Evolutionary conservation across 495 filamentous ascomycete species (phyloP).

Genomic region (Penicillium bovifimosum): DNA sequence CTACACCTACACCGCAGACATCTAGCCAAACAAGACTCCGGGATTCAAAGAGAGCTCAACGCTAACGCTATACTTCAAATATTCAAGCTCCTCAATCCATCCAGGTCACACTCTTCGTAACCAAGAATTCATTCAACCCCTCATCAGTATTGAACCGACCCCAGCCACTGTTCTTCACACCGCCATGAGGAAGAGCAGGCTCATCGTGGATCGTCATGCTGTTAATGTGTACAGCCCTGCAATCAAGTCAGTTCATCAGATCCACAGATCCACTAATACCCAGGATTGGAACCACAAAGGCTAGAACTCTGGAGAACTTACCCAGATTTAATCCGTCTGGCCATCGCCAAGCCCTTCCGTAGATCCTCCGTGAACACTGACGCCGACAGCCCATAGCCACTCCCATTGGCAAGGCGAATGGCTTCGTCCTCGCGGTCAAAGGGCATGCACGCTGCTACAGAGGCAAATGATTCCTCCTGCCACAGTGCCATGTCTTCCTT

Average conservation of each 20-base stretch:
- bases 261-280: not conserved
- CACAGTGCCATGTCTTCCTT: conserved; percentile 73
- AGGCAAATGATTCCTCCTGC: conserved; percentile 74
- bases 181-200: conserved; percentile 70
- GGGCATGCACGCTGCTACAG: conserved; percentile 51
- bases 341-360: conserved; percentile 37
- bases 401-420: conserved; percentile 41
- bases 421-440: conserved; percentile 44
- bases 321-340: conserved; percentile 43
- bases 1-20: not conserved
- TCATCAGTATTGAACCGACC: conserved; percentile 56
- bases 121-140: conserved; percentile 69
- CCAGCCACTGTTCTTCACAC: conserved; percentile 78
- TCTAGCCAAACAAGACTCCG: not conserved
- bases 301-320: conserved; percentile 14
- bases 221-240: conserved; percentile 76
- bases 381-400: conserved; percentile 44
- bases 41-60: not conserved
- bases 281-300: not conserved
- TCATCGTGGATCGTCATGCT: conserved; percentile 85
- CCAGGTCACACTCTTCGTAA: conserved; percentile 79
- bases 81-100: conserved; percentile 26
- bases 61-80: not conserved
- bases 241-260: not conserved
- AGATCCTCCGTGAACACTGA: conserved; percentile 46